Evolutionary conservation across 306 rosid species (phyloP), one percentile per base, ranked within the genome.

Genomic region (Trifolium pratense): DNA sequence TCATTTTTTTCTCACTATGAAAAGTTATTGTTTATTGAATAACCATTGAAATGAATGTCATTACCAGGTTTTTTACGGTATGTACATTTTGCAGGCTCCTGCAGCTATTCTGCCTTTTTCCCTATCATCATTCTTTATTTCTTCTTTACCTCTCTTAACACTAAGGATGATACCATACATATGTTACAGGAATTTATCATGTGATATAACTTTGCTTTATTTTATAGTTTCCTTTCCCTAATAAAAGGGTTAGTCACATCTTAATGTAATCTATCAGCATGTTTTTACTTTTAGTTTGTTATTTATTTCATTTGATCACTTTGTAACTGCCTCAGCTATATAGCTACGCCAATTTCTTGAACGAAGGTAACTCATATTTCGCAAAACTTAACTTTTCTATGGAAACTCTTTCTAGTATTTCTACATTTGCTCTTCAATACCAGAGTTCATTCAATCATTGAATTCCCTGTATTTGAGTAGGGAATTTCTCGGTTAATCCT

Each of bases 1-100:
- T 73, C 9, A 67, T 73, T 45, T 60, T 74, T 63, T 58, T 66
- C n/a, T 21, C 48, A 34, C 42, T 23, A 26, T 75, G 69, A 80
- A 66, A 56, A 37, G 40, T 51, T 73, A 49, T 59, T 26, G 11
- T 9, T 7, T 59, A 26, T 16, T 29, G 3, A 71, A 76, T 72
- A 65, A 57, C 48, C 66, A 26, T 58, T 76, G 21, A 81, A 45
- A 56, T 65, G 51, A 70, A 63, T 52, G 64, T 69, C 76, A 69
- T 36, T 63, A 34, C 74, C 49, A 64, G 46, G 67, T 56, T 53
- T 61, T 77, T 36, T 42, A 69, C 3, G 70, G 21, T 49, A 69
- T 40, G n/a, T 55, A 8, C 37, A 62, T 32, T 53, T 31, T 74
- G 23, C 53, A 51, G 62, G 15, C 18, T 61, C 8, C 9, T 51